phyloP scores from a whole-genome alignment of 352 stramenopile species.

The Phytophthora tubulina region DNA sequence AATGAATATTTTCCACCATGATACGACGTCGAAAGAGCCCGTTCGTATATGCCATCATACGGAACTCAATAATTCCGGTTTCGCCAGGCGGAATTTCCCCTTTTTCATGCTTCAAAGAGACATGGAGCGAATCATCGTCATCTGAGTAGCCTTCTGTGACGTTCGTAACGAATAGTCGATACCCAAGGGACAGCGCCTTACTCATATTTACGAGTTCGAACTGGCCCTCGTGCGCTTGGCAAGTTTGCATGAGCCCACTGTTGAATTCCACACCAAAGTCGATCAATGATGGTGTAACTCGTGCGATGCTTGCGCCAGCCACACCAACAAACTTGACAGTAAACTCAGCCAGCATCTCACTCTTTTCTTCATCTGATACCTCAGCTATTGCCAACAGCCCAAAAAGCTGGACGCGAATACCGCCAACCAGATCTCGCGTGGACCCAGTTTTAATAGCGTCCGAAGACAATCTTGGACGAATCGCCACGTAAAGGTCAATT shows the following conservation, averaged over 20 bases:
- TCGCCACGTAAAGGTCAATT: slow-evolving; percentile 82
- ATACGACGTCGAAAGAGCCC: slow-evolving; percentile 85
- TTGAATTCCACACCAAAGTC: slow-evolving; percentile 87
- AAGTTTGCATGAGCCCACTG: slow-evolving; percentile 48
- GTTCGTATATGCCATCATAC: slow-evolving; percentile 71
- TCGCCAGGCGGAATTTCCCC: slow-evolving; percentile 75
- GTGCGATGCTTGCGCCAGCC: slow-evolving; percentile 80
- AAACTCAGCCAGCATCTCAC: slow-evolving; percentile 85
- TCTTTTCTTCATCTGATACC: slow-evolving; percentile 56
- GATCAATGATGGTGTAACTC: slow-evolving; percentile 68
- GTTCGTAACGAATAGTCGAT: slow-evolving; percentile 77
- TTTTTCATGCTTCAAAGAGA: slow-evolving; percentile 77
- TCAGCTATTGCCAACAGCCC: slow-evolving; percentile 33
- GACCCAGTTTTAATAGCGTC: slow-evolving; percentile 87
- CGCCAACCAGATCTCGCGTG: slow-evolving; percentile 83
- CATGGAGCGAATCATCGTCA: slow-evolving; percentile 73
- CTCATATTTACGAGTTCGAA: slow-evolving; percentile 89
- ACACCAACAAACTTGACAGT: slow-evolving; percentile 91
- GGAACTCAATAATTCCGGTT: slow-evolving; percentile 65
- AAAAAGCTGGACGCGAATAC: slow-evolving; percentile 90
- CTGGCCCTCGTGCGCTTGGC: slow-evolving; percentile 65
- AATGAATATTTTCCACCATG: slow-evolving; percentile 86
- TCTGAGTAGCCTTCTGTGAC: slow-evolving; percentile 80
- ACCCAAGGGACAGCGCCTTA: slow-evolving; percentile 78
- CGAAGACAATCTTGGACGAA: slow-evolving; percentile 79